Evolutionary conservation across 2,329 filamentous ascomycete species (phyloP).

Genomic region (Dactylonectria estremocensis): DNA sequence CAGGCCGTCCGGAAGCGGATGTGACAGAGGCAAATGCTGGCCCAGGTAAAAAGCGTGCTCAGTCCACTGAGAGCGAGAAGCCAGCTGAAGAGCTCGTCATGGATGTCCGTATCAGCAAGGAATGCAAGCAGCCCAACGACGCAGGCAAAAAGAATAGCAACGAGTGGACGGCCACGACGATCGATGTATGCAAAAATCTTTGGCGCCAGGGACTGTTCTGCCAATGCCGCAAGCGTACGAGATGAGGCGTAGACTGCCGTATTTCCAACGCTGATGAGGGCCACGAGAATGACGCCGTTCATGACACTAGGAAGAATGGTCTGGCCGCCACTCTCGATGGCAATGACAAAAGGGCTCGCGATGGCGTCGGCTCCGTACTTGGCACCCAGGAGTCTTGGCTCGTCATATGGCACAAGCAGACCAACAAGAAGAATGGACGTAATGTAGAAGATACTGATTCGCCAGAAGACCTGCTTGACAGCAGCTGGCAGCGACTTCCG

Average conservation of each 20-base stretch:
- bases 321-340: slow-evolving; percentile 87
- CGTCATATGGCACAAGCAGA: slow-evolving; percentile 83
- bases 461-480: slow-evolving; percentile 95
- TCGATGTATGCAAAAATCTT: not conserved
- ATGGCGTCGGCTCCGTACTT: slow-evolving; percentile 73
- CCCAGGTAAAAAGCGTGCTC: slow-evolving; percentile 82
- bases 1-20: slow-evolving; percentile 90
- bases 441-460: slow-evolving; percentile 91
- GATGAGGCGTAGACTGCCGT: slow-evolving; percentile 92
- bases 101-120: not conserved
- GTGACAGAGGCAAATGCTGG: slow-evolving; percentile 71
- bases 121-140: slow-evolving; percentile 53
- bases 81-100: slow-evolving; percentile 42
- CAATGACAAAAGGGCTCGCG: slow-evolving; percentile 93
- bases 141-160: slow-evolving; percentile 62
- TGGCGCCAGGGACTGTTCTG: slow-evolving; percentile 62
- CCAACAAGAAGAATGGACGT: slow-evolving; percentile 86
- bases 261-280: slow-evolving; percentile 91
- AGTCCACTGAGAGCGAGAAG: slow-evolving; percentile 79
- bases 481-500: slow-evolving; percentile 85
- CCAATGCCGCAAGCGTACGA: slow-evolving; percentile 46
- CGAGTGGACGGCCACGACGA: not conserved
- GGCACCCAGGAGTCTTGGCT: slow-evolving; percentile 72
- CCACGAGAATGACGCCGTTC: slow-evolving; percentile 92
- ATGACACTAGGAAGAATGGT: slow-evolving; percentile 85